A percentile compares a stretch with the other conserved stretches of the same genome.
These are phyloP conservation scores for Populus deltoides DNA, from an alignment of 345 rosid species.

Conservation along the genomic window DNA sequence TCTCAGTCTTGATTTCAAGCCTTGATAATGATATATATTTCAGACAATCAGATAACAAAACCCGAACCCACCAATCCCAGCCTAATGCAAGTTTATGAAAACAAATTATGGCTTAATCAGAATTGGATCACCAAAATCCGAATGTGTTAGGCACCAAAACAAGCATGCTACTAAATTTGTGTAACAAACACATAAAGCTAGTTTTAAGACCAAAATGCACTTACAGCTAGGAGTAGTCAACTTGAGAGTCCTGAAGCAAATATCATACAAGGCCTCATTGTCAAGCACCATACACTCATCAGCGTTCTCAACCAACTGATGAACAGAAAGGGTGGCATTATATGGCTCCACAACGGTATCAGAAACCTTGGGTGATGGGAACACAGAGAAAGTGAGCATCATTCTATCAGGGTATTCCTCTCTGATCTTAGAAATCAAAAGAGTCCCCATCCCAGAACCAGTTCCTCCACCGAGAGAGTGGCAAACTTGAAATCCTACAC, in stretches of 20 bases:
- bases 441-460: conserved; percentile 32
- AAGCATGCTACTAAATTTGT: background rate
- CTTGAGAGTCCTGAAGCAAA: conserved; percentile 29
- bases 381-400: conserved; percentile 32
- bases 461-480: conserved; percentile 31
- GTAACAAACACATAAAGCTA: background rate
- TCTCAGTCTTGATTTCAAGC: background rate
- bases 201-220: background rate
- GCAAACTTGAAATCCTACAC: conserved; percentile 27
- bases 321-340: conserved; percentile 28
- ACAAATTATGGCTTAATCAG: too few species aligned
- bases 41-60: too few species aligned
- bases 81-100: too few species aligned
- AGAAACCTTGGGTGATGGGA: conserved; percentile 30
- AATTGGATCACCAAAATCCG: too few species aligned
- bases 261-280: conserved; percentile 28
- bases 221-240: conserved; percentile 30
- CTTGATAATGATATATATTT: background rate
- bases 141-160: background rate
- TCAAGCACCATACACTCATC: conserved; percentile 33
- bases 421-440: conserved; percentile 27
- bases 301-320: conserved; percentile 29
- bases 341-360: conserved; percentile 30
- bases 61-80: too few species aligned
- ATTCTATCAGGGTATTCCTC: conserved; percentile 33